Percentiles rank a stretch among this genome's conserved stretches.
These are phyloP conservation scores for Suillus subluteus DNA, from an alignment of 768 basidiomycete species.

Conservation along the genomic window DNA sequence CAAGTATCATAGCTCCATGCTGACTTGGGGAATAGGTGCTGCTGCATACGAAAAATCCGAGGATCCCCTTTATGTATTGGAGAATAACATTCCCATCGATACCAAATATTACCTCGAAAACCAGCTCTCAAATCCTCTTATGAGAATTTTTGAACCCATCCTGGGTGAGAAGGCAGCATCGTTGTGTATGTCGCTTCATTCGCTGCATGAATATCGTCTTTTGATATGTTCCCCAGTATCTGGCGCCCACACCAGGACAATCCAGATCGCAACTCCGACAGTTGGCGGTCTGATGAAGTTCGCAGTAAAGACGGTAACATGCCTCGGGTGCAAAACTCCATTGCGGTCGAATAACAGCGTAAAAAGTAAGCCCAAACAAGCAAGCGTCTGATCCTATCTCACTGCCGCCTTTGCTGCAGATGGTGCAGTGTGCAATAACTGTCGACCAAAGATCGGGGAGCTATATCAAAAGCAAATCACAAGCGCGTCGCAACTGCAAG, in stretches of 20 bases:
- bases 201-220: constrained; percentile 11
- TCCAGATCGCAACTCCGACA: constrained; percentile 95
- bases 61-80: constrained; percentile 95
- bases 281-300: constrained; percentile 99
- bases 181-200: constrained; percentile 57
- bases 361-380: constrained; percentile 47
- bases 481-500: constrained; percentile 77
- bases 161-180: constrained; percentile 89
- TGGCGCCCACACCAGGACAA: constrained; percentile 94
- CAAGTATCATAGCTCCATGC: neutral
- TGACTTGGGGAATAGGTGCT: constrained; percentile 60
- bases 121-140: constrained; percentile 93
- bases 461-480: constrained; percentile 90
- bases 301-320: constrained; percentile 93
- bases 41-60: constrained; percentile 99
- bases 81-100: constrained; percentile 97
- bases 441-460: constrained; percentile 81
- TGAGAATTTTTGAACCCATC: constrained; percentile 98
- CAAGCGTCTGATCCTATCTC: neutral
- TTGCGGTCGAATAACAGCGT: constrained; percentile 77
- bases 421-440: constrained; percentile 95
- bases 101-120: constrained; percentile 98
- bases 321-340: constrained; percentile 94
- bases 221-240: constrained; percentile 60
- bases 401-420: constrained; percentile 46